Percentiles rank a stretch among this genome's conserved stretches.
phyloP scores from a whole-genome alignment of 2,329 filamentous ascomycete genomes.

The Davidsoniella neocaledoniae region DNA sequence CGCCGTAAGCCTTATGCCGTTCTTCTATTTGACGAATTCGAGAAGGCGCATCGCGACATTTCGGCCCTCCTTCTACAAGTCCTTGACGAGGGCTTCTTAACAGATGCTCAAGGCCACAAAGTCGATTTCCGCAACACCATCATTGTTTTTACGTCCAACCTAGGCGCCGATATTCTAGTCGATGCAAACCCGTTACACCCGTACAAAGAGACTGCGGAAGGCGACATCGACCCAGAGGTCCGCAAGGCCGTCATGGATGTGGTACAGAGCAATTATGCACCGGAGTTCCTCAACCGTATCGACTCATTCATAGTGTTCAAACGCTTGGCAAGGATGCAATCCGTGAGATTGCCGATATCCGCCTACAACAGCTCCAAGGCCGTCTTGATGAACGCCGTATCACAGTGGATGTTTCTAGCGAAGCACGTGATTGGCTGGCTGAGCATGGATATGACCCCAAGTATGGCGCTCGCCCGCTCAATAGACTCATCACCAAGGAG shows the following conservation, averaged over 20 bases:
- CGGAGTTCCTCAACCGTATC: slow-evolving; percentile 91
- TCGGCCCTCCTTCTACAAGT: slow-evolving; percentile 84
- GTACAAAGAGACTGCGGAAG: slow-evolving; percentile 43
- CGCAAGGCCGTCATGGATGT: slow-evolving; percentile 78
- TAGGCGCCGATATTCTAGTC: slow-evolving; percentile 82
- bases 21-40: slow-evolving; percentile 89
- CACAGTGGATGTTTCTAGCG: slow-evolving; percentile 48
- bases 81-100: slow-evolving; percentile 88
- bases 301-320: slow-evolving; percentile 97
- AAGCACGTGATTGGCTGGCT: slow-evolving; percentile 73
- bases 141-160: slow-evolving; percentile 89
- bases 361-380: slow-evolving; percentile 65
- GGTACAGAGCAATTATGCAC: slow-evolving; percentile 57
- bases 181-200: slow-evolving; percentile 50
- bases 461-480: slow-evolving; percentile 80
- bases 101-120: slow-evolving; percentile 88
- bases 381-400: slow-evolving; percentile 78
- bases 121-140: slow-evolving; percentile 94
- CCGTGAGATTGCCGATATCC: slow-evolving; percentile 85
- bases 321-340: slow-evolving; percentile 61
- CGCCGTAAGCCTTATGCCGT: slow-evolving; percentile 91
- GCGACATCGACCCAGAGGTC: slow-evolving; percentile 55
- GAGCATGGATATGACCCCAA: slow-evolving; percentile 80
- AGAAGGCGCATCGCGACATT: slow-evolving; percentile 93
- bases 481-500: slow-evolving; percentile 76